These are phyloP conservation scores for Haberlea rhodopensis DNA, from an alignment of 257 asterid species.

Conservation along the genomic window DNA sequence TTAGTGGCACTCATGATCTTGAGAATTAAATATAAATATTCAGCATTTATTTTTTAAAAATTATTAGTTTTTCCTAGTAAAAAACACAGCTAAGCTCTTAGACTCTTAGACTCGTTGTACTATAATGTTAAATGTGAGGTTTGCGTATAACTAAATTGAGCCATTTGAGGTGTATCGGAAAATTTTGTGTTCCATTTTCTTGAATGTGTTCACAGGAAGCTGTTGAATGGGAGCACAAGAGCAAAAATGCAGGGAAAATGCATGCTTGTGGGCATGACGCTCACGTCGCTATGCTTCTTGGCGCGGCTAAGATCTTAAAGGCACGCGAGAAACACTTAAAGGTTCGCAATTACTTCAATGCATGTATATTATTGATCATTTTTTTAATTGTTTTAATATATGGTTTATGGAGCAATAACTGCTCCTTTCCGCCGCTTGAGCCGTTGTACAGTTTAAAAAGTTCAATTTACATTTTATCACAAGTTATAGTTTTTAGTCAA, in stretches of 20 bases:
- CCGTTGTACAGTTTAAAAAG: no score
- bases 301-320: constrained; percentile 65
- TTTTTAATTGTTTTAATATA: not conserved
- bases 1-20: no score
- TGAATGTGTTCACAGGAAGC: constrained; percentile 42
- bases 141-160: not conserved
- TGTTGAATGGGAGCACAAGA: constrained; percentile 75
- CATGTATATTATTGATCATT: not conserved
- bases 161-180: not conserved
- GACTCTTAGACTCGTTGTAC: no score
- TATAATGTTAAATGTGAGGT: not conserved
- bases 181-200: not conserved
- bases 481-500: no score
- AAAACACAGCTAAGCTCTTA: no score
- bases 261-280: constrained; percentile 86
- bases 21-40: no score
- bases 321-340: constrained; percentile 47
- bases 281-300: constrained; percentile 71
- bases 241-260: constrained; percentile 64
- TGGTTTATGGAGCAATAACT: constrained; percentile 13
- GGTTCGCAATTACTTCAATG: constrained; percentile 32
- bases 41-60: no score
- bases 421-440: no score
- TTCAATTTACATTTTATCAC: no score
- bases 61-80: no score